Percentiles rank a stretch among this genome's conserved stretches.
Evolutionary conservation across 2,329 filamentous ascomycete genomes (phyloP).

Genomic region (Teratosphaeria pseudoeucalypti): DNA sequence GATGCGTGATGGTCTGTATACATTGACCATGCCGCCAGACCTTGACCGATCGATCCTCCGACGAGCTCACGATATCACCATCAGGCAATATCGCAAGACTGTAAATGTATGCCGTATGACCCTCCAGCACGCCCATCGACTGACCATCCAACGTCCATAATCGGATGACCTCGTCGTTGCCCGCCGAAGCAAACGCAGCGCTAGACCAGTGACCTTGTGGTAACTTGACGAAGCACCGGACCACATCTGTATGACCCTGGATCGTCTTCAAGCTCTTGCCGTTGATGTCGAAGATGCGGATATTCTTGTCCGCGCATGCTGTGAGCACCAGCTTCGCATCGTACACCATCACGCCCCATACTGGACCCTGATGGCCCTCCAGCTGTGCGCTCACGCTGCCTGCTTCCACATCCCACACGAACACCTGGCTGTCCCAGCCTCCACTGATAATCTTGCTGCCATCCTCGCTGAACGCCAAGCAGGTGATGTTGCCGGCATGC

Average conservation of each 20-base stretch:
- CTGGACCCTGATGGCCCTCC: slow-evolving; percentile 65
- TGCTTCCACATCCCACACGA: slow-evolving; percentile 74
- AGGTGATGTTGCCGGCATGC: slow-evolving; percentile 78
- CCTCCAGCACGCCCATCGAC: slow-evolving; percentile 65
- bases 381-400: slow-evolving; percentile 71
- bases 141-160: slow-evolving; percentile 76
- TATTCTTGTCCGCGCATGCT: slow-evolving; percentile 71
- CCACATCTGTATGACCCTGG: slow-evolving; percentile 66
- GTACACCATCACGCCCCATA: slow-evolving; percentile 86
- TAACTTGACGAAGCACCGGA: slow-evolving; percentile 80
- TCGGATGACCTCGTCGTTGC: slow-evolving; percentile 82
- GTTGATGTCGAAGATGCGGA: slow-evolving; percentile 65
- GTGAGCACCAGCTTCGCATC: slow-evolving; percentile 74
- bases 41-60: slow-evolving; percentile 86
- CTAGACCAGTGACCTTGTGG: slow-evolving; percentile 64
- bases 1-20: slow-evolving; percentile 91
- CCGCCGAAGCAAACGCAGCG: slow-evolving; percentile 87
- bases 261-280: slow-evolving; percentile 56
- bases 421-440: slow-evolving; percentile 83
- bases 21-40: slow-evolving; percentile 79
- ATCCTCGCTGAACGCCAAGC: slow-evolving; percentile 66
- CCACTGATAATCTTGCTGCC: slow-evolving; percentile 75
- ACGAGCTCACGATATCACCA: slow-evolving; percentile 81
- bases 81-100: slow-evolving; percentile 65
- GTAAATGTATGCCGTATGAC: slow-evolving; percentile 94